Evolutionary conservation across 805 yeast genomes (phyloP).

Genomic region (Geotrichum ghanense): DNA sequence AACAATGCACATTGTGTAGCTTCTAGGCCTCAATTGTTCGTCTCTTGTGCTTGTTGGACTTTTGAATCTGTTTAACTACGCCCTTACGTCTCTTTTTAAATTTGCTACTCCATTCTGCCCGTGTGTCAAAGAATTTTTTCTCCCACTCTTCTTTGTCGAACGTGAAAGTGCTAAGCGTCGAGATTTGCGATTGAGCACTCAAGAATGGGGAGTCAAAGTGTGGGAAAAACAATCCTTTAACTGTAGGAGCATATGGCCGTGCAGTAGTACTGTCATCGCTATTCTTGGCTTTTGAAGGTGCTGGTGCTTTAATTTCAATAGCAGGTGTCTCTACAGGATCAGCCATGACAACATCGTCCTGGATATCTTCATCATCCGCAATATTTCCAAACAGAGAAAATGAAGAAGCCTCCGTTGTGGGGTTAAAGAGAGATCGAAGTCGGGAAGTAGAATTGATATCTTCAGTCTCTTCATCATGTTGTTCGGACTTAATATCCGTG

Average conservation of each 20-base stretch:
- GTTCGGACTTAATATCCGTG: not conserved
- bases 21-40: too few species aligned
- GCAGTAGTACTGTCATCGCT: not conserved
- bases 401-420: constrained; percentile 6
- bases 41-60: constrained; percentile 16
- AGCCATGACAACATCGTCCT: constrained; percentile 6
- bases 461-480: not conserved
- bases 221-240: constrained; percentile 52
- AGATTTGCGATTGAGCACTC: constrained; percentile 71
- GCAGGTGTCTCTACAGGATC: constrained; percentile 3
- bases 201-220: constrained; percentile 82
- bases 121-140: constrained; percentile 66
- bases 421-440: constrained; percentile 12
- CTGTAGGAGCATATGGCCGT: not conserved
- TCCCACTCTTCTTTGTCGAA: constrained; percentile 45
- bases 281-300: not conserved
- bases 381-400: constrained; percentile 15
- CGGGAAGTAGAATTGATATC: not conserved
- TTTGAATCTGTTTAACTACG: constrained; percentile 46
- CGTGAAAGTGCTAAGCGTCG: constrained; percentile 21
- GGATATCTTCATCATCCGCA: constrained; percentile 9
- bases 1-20: too few species aligned
- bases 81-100: constrained; percentile 70
- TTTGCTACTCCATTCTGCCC: constrained; percentile 71
- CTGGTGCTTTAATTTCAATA: not conserved